Evolutionary conservation across 192 early-diverging fungal species (phyloP).

Genomic region (Jimgerdemannia lactiflua): DNA sequence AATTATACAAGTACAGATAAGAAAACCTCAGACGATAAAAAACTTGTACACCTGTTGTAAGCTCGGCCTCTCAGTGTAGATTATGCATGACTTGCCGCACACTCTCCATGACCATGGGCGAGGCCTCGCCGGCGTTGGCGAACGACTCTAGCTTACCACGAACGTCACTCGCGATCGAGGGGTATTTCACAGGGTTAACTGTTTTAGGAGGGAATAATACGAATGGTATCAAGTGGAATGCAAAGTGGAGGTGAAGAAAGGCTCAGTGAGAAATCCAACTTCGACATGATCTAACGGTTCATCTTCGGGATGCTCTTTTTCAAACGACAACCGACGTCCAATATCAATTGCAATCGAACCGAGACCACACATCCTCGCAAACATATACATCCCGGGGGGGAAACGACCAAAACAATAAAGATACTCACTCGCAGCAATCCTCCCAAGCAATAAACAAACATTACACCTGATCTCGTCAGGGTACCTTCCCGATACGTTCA

Average conservation of each 20-base stretch:
- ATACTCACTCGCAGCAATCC: constrained; percentile 21
- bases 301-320: too few relatives aligned
- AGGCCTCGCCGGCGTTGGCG: too few relatives aligned
- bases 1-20: too few relatives aligned
- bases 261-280: background rate
- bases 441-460: constrained; percentile 44
- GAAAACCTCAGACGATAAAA: too few relatives aligned
- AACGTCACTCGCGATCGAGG: background rate
- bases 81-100: background rate
- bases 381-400: too few relatives aligned
- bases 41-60: too few relatives aligned
- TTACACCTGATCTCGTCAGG: constrained; percentile 51
- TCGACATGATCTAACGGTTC: background rate
- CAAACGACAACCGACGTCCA: too few relatives aligned
- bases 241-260: background rate
- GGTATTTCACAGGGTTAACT: background rate
- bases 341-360: too few relatives aligned
- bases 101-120: background rate
- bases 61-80: background rate
- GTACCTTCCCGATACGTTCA: constrained; percentile 24
- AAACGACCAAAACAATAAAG: background rate
- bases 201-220: background rate
- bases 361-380: too few relatives aligned
- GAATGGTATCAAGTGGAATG: background rate
- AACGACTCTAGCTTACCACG: background rate